phyloP scores from a whole-genome alignment of 176 grass and related monocot species.

The Aegilops longissima region DNA sequence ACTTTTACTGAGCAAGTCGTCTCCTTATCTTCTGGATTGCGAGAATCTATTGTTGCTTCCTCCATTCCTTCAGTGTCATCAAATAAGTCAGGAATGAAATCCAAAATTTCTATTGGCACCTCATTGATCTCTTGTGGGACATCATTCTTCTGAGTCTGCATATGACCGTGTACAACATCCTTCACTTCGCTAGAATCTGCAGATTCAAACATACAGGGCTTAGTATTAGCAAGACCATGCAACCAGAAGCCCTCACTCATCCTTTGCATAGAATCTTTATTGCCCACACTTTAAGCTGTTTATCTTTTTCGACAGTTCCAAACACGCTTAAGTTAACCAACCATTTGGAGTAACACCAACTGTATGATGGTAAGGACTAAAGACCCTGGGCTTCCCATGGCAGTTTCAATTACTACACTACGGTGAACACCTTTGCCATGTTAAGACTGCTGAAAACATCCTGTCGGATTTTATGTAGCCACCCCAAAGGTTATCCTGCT shows the following conservation, averaged over 20 bases:
- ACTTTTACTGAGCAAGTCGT: background rate
- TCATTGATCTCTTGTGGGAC: background rate
- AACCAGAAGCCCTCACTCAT: constrained; percentile 43
- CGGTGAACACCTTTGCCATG: constrained; percentile 19
- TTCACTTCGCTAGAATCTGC: constrained; percentile 45
- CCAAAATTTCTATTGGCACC: constrained; percentile 10
- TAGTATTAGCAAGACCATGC: constrained; percentile 38
- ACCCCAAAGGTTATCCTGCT: constrained; percentile 29
- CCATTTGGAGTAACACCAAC: constrained; percentile 2
- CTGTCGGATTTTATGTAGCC: background rate
- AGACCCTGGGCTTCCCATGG: constrained; percentile 6
- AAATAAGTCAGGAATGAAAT: constrained; percentile 31
- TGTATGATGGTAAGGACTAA: background rate
- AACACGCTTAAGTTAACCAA: background rate
- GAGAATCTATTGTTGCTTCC: background rate
- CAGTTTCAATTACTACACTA: constrained; percentile 11
- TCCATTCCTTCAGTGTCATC: constrained; percentile 22
- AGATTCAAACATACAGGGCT: constrained; percentile 37
- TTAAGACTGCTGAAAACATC: constrained; percentile 21
- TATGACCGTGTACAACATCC: constrained; percentile 31
- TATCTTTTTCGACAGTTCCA: constrained; percentile 19
- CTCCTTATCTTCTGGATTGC: background rate
- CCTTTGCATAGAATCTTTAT: constrained; percentile 26
- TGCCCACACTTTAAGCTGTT: constrained; percentile 2
- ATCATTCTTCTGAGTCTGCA: constrained; percentile 21